These are phyloP conservation scores for Aristolochia californica DNA, from an alignment of 164 flowering plant genomes.

Conservation along the genomic window DNA sequence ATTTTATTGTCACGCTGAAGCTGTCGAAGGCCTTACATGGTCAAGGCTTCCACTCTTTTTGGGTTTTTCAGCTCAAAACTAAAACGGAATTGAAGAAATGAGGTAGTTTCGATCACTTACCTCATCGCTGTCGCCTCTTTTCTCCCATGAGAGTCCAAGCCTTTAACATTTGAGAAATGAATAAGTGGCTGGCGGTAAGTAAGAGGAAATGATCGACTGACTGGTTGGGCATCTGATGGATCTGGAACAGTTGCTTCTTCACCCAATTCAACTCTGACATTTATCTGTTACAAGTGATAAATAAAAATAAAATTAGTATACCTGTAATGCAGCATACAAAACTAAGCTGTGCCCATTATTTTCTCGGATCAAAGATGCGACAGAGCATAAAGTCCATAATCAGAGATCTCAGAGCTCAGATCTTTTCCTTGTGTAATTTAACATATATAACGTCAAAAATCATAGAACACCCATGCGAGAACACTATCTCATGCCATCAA, in stretches of 20 bases:
- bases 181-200: conserved; percentile 14
- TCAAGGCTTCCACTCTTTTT: background rate
- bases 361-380: too few relatives aligned
- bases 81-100: background rate
- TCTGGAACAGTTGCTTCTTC: conserved; percentile 12
- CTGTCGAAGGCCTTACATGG: background rate
- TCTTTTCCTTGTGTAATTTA: too few relatives aligned
- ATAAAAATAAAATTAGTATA: too few relatives aligned
- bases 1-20: background rate
- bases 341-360: too few relatives aligned
- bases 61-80: background rate
- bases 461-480: too few relatives aligned
- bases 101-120: conserved; percentile 1
- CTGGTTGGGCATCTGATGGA: conserved; percentile 12
- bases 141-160: background rate
- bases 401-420: too few relatives aligned
- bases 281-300: conserved; percentile 6
- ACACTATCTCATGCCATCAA: too few relatives aligned
- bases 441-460: too few relatives aligned
- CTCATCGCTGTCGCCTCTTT: conserved; percentile 6
- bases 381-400: too few relatives aligned
- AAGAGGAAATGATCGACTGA: conserved; percentile 13
- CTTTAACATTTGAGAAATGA: conserved; percentile 7
- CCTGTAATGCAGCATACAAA: too few relatives aligned
- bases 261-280: conserved; percentile 12